These are phyloP conservation scores for Climacium dendroides DNA, from an alignment of 225 moss, liverwort and hornwort species.

Conservation along the genomic window DNA sequence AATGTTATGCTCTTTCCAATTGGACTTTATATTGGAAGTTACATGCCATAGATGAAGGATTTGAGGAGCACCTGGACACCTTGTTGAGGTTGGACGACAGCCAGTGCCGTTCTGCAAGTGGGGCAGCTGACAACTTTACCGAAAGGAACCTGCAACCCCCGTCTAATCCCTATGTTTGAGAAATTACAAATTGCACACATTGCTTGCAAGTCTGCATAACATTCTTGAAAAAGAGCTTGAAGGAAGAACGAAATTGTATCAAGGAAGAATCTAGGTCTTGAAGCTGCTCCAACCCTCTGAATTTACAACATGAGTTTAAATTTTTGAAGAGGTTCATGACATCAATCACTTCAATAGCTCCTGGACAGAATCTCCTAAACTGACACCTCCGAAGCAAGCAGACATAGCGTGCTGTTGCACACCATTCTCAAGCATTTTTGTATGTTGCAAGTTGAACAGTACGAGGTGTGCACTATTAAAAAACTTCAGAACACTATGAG, in stretches of 20 bases:
- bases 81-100: conserved; percentile 94
- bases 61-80: conserved; percentile 69
- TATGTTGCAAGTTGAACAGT: background rate
- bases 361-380: background rate
- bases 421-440: background rate
- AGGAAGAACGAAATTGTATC: background rate
- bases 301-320: background rate
- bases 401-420: background rate
- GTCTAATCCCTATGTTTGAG: conserved; percentile 39
- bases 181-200: conserved; percentile 10
- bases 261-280: background rate
- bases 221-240: background rate
- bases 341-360: background rate
- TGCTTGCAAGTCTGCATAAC: background rate
- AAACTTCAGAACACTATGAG: background rate
- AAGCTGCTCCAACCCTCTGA: background rate
- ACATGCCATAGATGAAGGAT: background rate
- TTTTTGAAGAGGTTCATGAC: background rate
- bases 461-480: background rate
- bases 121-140: conserved; percentile 93
- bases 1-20: background rate
- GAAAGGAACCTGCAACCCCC: conserved; percentile 82
- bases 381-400: background rate
- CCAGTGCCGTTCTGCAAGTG: conserved; percentile 78
- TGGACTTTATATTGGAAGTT: background rate